Evolutionary conservation across 2,329 filamentous ascomycete species (phyloP), one percentile per base, ranked within the genome.

Genomic region (Penicillium sp.): DNA sequence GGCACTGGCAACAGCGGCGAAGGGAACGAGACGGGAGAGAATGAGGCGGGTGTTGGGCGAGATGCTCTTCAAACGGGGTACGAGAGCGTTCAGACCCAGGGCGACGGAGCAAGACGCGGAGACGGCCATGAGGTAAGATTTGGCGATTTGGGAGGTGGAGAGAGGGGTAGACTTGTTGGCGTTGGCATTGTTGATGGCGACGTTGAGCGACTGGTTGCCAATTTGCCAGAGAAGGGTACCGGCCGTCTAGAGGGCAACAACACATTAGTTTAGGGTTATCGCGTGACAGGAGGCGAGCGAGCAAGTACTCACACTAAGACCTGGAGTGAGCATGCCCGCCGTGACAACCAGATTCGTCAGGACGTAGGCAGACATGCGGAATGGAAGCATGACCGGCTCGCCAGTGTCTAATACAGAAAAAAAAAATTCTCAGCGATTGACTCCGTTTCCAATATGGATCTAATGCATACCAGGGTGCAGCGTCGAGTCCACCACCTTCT

Each of bases 401-500:
- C 95, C 95, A 19, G 93, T 98, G 78, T 99, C 95, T 96, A 66
- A 49, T 6, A 3, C 6, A 22, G 19, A 22, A 22, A 22, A 22
- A 22, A 22, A 22, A 42, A 10, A 14, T 19, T 19, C 49, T 40
- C 1, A n/a, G 57, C 22, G 10, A 22, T 26, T 53, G 40, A 37
- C 43, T 30, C 51, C n/a, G 3, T 26, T 49, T 13, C 49, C 33
- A 13, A 43, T 3, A 19, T 19, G 14, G 14, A 14, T 26, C 25
- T 26, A 33, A 30, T 16, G 35, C 83, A 68, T 87, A 96, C 93
- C 93, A 67, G 95, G 95, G 76, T 99, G 95, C 66, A 99, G 80
- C 14, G 95, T 99, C 63, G 95, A 94, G 78, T 99, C 95, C 59
- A 98, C 91, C 67, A 97, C 88, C 84, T 97, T 97, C 85, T 99